Base-by-base conservation (phyloP, 1,284 basidiomycete genomes). In the Tylopilus sp. region DNA sequence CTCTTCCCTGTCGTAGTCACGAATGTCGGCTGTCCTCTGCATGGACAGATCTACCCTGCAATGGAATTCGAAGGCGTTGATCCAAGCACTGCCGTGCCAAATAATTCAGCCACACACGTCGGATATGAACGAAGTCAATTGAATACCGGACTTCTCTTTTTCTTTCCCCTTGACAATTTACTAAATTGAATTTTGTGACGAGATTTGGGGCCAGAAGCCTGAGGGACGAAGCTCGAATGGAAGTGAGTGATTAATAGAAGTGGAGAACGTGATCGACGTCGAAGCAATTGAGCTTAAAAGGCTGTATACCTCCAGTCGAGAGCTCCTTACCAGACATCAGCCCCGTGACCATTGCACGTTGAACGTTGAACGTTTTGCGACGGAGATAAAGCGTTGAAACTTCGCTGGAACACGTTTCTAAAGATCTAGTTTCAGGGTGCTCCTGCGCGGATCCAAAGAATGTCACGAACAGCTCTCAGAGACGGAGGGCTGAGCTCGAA, bases 11-110 rank as follows among this genome's bases (percentile, higher is more conserved):
- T n/a, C n/a, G n/a, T n/a, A n/a, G n/a, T n/a, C n/a, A n/a, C n/a
- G n/a, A n/a, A n/a, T n/a, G n/a, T n/a, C n/a, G n/a, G n/a, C n/a
- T n/a, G n/a, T n/a, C n/a, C n/a, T n/a, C n/a, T n/a, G n/a, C n/a
- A n/a, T 33, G 12, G 17, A 23, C 12, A 10, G 31, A 14, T 41
- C 25, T 25, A 52, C 54, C 37, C 48, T 60, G n/a, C 17, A 52
- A 71, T 64, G 63, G 64, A 72, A 73, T 17, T 13, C 33, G 39
- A 56, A 72, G 37, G 62, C 19, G 17, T 29, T 17, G 3, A 48
- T 41, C 55, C 10, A 33, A 31, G 27, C 48, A 52, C 48, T 6
- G 27, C 33, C 25, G 23, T 52, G 17, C 19, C 29, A 10, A 31
- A 27, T 21, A 29, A 13, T 19, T 57, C n/a, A 6, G 21, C 39